A percentile compares a stretch with the other conserved stretches of the same genome.
Evolutionary conservation across 129 eudicot genomes (phyloP).

Genomic region (Escallonia herrerae): DNA sequence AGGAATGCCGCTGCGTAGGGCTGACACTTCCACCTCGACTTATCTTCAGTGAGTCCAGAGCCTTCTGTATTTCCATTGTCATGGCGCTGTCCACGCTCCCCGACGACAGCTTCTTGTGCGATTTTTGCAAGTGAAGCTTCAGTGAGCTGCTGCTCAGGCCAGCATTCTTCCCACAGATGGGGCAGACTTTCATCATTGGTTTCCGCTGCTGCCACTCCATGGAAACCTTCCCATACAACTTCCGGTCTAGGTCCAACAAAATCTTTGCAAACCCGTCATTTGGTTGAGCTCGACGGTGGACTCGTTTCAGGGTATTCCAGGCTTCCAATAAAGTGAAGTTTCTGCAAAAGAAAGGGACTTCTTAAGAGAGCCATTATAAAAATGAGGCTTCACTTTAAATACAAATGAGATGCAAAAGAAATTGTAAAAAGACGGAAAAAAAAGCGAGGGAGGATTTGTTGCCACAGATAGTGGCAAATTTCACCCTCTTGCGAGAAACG

Average conservation of each 20-base stretch:
- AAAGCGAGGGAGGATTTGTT: no score
- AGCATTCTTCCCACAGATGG: constrained; percentile 86
- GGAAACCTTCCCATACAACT: constrained; percentile 81
- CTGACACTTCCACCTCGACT: constrained; percentile 69
- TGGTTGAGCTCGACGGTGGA: constrained; percentile 93
- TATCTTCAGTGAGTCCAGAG: constrained; percentile 62
- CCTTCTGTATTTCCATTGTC: constrained; percentile 94
- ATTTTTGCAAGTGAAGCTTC: constrained; percentile 90
- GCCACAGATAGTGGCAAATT: no score
- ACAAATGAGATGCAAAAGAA: no score
- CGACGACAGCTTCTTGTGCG: constrained; percentile 76
- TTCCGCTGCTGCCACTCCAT: constrained; percentile 96
- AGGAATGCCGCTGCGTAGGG: constrained; percentile 55
- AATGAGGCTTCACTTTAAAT: no score
- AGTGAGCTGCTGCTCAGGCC: constrained; percentile 92
- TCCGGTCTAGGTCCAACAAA: constrained; percentile 64
- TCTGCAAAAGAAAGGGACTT: constrained; percentile 33
- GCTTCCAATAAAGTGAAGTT: constrained; percentile 67
- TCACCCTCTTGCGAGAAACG: no score
- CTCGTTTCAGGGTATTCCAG: constrained; percentile 72
- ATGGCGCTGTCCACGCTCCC: constrained; percentile 99
- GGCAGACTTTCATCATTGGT: constrained; percentile 83
- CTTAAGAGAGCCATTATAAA: no score
- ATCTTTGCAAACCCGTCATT: constrained; percentile 89
- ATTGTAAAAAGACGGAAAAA: no score